Percentiles rank a stretch among this genome's conserved stretches.
These are phyloP conservation scores for Fusarium kyushuense DNA, from an alignment of 2,329 filamentous ascomycete species.

Conservation along the genomic window DNA sequence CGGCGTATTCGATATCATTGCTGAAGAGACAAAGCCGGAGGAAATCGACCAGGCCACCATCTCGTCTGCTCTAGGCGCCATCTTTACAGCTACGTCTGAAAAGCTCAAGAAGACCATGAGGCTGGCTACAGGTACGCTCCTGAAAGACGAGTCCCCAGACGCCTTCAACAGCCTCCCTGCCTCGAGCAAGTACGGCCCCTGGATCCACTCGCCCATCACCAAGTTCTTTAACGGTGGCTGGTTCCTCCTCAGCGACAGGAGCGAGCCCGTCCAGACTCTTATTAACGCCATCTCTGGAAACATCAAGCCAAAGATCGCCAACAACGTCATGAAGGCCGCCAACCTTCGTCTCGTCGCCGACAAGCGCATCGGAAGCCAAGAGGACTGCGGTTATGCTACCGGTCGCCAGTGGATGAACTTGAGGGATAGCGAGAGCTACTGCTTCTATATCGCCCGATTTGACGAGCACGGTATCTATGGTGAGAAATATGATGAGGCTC, in stretches of 20 bases:
- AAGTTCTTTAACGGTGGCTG: slow-evolving; percentile 35
- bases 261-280: neutral
- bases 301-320: slow-evolving; percentile 37
- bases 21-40: neutral
- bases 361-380: slow-evolving; percentile 9
- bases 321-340: slow-evolving; percentile 38
- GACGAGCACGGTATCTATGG: neutral
- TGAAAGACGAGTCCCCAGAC: neutral
- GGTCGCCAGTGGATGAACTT: slow-evolving; percentile 37
- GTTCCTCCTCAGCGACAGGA: slow-evolving; percentile 22
- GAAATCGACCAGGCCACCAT: slow-evolving; percentile 18
- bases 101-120: slow-evolving; percentile 3
- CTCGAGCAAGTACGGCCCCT: slow-evolving; percentile 10
- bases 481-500: slow-evolving; percentile 11
- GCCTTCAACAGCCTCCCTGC: slow-evolving; percentile 8
- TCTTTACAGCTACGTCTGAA: neutral
- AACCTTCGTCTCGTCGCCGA: slow-evolving; percentile 27
- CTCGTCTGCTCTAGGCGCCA: neutral
- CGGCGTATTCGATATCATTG: neutral
- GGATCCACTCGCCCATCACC: slow-evolving; percentile 15
- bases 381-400: slow-evolving; percentile 19
- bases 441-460: slow-evolving; percentile 34
- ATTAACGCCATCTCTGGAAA: slow-evolving; percentile 18
- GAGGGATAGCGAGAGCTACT: slow-evolving; percentile 22
- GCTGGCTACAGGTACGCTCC: neutral